phyloP scores from a whole-genome alignment of 805 yeast species.

The Barnettozyma pratensis region DNA sequence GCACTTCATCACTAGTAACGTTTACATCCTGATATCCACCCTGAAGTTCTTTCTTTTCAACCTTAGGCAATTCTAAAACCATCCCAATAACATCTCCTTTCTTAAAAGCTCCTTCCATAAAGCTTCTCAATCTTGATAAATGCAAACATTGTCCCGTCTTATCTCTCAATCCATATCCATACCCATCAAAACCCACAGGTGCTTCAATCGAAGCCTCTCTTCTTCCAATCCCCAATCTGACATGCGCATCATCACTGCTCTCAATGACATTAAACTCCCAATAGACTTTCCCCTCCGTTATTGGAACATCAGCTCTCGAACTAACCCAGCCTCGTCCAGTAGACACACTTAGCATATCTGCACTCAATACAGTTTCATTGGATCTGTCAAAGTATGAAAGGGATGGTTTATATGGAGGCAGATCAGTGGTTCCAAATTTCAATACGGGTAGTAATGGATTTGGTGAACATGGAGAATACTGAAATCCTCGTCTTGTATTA shows the following conservation, averaged over 20 bases:
- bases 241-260: conserved; percentile 42
- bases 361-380: conserved; percentile 43
- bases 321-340: conserved; percentile 77
- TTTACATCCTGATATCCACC: background rate
- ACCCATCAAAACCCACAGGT: conserved; percentile 93
- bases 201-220: conserved; percentile 88
- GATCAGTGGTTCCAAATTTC: conserved; percentile 67
- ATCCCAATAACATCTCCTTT: conserved; percentile 85
- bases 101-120: conserved; percentile 50
- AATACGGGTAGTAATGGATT: conserved; percentile 52
- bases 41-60: background rate
- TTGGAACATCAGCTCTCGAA: conserved; percentile 64
- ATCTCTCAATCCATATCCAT: conserved; percentile 89
- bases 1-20: conserved; percentile 11
- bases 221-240: conserved; percentile 78
- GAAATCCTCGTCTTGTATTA: conserved; percentile 67
- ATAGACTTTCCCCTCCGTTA: conserved; percentile 76
- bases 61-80: conserved; percentile 62
- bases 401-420: conserved; percentile 58
- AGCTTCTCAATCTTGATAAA: conserved; percentile 57
- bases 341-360: conserved; percentile 41
- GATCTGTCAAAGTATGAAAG: conserved; percentile 68
- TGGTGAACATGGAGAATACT: conserved; percentile 75
- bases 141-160: conserved; percentile 71
- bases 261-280: conserved; percentile 64